A percentile compares a stretch with the other conserved stretches of the same genome.
Conservation (phyloP, 129 eudicot species). For the Tagetes patula region DNA sequence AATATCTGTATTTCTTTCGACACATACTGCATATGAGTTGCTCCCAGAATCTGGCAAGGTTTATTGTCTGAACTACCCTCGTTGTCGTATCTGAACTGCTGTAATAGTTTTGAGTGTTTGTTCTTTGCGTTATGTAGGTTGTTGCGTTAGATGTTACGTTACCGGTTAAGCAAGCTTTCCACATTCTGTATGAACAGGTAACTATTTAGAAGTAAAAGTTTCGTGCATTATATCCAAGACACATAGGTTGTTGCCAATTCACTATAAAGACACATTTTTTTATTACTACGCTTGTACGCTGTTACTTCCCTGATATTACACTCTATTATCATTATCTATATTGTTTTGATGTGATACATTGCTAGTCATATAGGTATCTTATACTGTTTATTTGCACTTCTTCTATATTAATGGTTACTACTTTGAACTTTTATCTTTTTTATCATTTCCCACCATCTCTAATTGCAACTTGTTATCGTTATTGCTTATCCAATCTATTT, state of each 20-base stretch:
- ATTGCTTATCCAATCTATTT: background rate
- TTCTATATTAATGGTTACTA: background rate
- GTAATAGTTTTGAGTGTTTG: constrained; percentile 8
- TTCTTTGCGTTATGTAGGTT: constrained; percentile 44
- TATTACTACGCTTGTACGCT: background rate
- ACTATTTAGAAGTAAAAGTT: constrained; percentile 17
- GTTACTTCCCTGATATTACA: background rate
- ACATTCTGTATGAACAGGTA: constrained; percentile 87
- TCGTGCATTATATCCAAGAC: constrained; percentile 11
- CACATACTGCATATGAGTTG: constrained; percentile 80
- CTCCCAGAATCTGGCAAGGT: constrained; percentile 97
- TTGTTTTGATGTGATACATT: background rate
- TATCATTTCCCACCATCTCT: background rate
- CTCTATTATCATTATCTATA: background rate
- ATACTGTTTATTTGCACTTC: background rate
- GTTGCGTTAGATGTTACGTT: constrained; percentile 69
- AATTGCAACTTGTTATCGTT: background rate
- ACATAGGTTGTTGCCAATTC: background rate
- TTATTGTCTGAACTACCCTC: constrained; percentile 19
- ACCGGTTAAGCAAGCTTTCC: constrained; percentile 92
- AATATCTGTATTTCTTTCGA: constrained; percentile 64
- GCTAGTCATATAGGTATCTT: background rate
- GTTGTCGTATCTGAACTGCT: constrained; percentile 4
- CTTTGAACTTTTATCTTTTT: background rate
- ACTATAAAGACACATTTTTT: background rate